Base-by-base conservation (phyloP, 78 protist species). In the Blattamonas nauphoetae region DNA sequence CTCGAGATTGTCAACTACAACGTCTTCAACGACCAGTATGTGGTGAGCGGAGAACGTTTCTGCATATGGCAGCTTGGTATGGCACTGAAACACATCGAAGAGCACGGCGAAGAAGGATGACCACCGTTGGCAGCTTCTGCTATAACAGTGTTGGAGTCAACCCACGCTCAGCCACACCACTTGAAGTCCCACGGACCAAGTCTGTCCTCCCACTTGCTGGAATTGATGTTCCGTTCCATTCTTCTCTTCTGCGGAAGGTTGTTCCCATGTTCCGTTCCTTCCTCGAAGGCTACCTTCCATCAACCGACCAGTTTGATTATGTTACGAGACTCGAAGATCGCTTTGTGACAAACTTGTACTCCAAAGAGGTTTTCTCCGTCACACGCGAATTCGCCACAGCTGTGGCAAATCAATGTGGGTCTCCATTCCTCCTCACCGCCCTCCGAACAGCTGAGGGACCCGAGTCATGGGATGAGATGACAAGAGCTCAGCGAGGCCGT, bases 191-290 rank as follows among this genome's bases (percentile, higher is more conserved):
- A 35, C 86, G 92, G 1, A 90, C 92, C 42, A n/a, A 29, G 32
- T 91, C 91, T 34, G 88, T 91, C 34, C 85, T 90, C 43, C 94
- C 92, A 77, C 91, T 92, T 1, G 88, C 89, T 32, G 94, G 94
- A 46, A 92, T 92, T 46, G 94, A 92, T 86, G 94, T 92, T 43
- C 94, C 94, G 11, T 92, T 92, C 92, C 94, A 92, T 88, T 82
- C 89, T 35, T 5, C 77, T n/a, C 64, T 85, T 55, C 77, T 92
- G 44, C 78, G 45, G n/a, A 0, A 41, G 32, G 92, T 91, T 38
- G 94, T 46, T 2, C 80, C 80, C 35, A 35, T 71, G 43, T 3
- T 71, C 1, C 3, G 80, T 4, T 71, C 80, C 80, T 3, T 5
- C 80, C 35, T 71, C 33, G 1, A 4, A 5, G 80, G 34, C 43